Percentiles rank a stretch among this genome's conserved stretches.
Evolutionary conservation across 768 basidiomycete species (phyloP).

Genomic region (Tulasnella sp.): DNA sequence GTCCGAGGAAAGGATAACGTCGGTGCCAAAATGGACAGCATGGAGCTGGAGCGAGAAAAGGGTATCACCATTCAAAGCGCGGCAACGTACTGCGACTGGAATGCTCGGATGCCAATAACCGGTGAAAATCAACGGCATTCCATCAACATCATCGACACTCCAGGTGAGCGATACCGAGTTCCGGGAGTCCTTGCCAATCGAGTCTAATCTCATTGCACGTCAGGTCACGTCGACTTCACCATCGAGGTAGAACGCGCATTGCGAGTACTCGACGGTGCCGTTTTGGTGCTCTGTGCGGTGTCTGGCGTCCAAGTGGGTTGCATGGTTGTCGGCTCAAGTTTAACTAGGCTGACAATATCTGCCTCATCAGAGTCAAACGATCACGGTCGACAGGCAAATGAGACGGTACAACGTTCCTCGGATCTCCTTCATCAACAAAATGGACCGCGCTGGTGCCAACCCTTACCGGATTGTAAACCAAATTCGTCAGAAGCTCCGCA

Average conservation of each 20-base stretch:
- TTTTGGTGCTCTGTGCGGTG: constrained; percentile 94
- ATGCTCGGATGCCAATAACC: constrained; percentile 58
- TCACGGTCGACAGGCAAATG: constrained; percentile 99
- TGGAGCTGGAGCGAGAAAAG: constrained; percentile 98
- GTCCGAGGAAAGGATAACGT: constrained; percentile 92
- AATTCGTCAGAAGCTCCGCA: constrained; percentile 85
- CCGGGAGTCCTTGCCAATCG: constrained; percentile 6
- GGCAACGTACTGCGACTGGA: constrained; percentile 98
- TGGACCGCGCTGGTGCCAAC: constrained; percentile 98
- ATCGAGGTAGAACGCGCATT: constrained; percentile 98
- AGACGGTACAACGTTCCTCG: constrained; percentile 92
- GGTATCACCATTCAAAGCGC: constrained; percentile 99
- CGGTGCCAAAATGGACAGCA: constrained; percentile 99
- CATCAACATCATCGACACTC: constrained; percentile 98
- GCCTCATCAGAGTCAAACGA: constrained; percentile 79
- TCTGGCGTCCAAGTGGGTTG: constrained; percentile 81
- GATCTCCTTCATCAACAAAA: constrained; percentile 96
- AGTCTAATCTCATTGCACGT: background rate
- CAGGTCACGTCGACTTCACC: constrained; percentile 98
- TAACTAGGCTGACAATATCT: background rate
- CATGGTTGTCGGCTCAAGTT: background rate
- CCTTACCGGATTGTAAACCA: constrained; percentile 93
- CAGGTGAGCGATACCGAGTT: constrained; percentile 51
- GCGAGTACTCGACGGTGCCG: constrained; percentile 93
- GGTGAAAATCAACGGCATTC: constrained; percentile 76